Evolutionary conservation across 169 alveolate species (phyloP).

Genomic region (Plasmodium ovale): DNA sequence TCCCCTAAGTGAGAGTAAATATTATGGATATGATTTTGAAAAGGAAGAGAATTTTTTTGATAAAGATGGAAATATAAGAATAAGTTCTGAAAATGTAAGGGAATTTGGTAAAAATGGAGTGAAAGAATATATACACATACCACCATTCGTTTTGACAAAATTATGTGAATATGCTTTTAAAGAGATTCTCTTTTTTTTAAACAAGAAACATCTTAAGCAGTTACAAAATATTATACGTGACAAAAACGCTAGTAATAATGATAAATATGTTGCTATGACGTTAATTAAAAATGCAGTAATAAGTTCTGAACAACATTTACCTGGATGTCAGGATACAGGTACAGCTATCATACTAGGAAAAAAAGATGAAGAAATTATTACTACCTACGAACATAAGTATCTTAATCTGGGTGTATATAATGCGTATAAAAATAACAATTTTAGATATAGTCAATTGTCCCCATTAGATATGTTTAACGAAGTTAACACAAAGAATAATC

Average conservation of each 20-base stretch:
- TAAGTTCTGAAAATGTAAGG: constrained; percentile 12
- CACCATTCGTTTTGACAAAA: constrained; percentile 78
- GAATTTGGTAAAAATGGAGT: not conserved
- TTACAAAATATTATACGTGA: constrained; percentile 84
- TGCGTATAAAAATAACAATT: constrained; percentile 87
- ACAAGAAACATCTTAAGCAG: constrained; percentile 82
- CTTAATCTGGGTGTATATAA: constrained; percentile 88
- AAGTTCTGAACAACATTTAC: constrained; percentile 85
- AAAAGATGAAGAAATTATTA: constrained; percentile 80
- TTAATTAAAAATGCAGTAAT: constrained; percentile 87
- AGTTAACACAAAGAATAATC: constrained; percentile 89
- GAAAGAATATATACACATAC: constrained; percentile 72
- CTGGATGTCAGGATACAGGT: constrained; percentile 94
- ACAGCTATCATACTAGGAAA: constrained; percentile 91
- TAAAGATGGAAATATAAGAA: constrained; percentile 39
- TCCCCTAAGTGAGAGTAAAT: constrained; percentile 25
- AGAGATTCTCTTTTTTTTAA: constrained; percentile 83
- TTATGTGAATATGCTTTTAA: constrained; percentile 83
- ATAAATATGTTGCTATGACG: constrained; percentile 88
- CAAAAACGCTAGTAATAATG: constrained; percentile 86
- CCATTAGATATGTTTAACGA: constrained; percentile 91
- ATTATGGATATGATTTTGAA: constrained; percentile 38
- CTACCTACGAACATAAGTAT: constrained; percentile 81
- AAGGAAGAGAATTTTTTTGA: constrained; percentile 42
- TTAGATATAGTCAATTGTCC: constrained; percentile 90